phyloP scores from a whole-genome alignment of 495 filamentous ascomycete species.

The Usnea hakonensis region DNA sequence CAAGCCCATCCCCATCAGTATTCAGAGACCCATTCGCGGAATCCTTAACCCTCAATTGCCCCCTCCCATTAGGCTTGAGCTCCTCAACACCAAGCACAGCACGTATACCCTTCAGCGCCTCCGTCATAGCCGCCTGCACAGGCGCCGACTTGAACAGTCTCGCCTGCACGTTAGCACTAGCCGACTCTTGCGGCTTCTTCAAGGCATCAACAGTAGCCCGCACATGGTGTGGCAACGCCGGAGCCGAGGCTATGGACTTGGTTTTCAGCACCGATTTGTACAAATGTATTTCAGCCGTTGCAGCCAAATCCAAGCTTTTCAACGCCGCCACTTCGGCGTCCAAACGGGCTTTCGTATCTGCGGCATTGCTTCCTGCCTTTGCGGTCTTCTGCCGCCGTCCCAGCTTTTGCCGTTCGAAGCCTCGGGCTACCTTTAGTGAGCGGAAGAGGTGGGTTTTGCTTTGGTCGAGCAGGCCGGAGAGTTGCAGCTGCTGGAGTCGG shows the following conservation, averaged over 20 bases:
- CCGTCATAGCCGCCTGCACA: constrained; percentile 60
- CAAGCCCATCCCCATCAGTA: neutral
- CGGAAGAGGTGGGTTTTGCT: constrained; percentile 54
- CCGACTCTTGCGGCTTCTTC: constrained; percentile 40
- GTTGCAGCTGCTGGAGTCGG: constrained; percentile 20
- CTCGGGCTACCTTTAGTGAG: constrained; percentile 71
- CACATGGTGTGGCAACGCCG: constrained; percentile 37
- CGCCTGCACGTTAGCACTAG: constrained; percentile 66
- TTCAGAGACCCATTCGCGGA: neutral
- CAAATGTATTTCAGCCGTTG: constrained; percentile 60
- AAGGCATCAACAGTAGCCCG: constrained; percentile 29
- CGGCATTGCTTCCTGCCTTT: constrained; percentile 39
- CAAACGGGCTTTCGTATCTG: constrained; percentile 38
- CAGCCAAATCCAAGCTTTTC: constrained; percentile 61
- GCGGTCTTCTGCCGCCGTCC: constrained; percentile 66
- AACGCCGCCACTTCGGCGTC: constrained; percentile 65
- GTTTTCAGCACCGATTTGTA: constrained; percentile 66
- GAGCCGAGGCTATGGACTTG: constrained; percentile 56
- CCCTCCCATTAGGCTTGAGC: constrained; percentile 23
- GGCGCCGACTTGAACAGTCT: constrained; percentile 69
- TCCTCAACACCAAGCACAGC: constrained; percentile 19
- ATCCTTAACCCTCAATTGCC: constrained; percentile 21
- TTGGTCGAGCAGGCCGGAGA: constrained; percentile 50
- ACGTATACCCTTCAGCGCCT: constrained; percentile 55
- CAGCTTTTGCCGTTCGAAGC: constrained; percentile 84